Evolutionary conservation across 2,329 filamentous ascomycete species (phyloP).

Genomic region (Aspergillus latus): DNA sequence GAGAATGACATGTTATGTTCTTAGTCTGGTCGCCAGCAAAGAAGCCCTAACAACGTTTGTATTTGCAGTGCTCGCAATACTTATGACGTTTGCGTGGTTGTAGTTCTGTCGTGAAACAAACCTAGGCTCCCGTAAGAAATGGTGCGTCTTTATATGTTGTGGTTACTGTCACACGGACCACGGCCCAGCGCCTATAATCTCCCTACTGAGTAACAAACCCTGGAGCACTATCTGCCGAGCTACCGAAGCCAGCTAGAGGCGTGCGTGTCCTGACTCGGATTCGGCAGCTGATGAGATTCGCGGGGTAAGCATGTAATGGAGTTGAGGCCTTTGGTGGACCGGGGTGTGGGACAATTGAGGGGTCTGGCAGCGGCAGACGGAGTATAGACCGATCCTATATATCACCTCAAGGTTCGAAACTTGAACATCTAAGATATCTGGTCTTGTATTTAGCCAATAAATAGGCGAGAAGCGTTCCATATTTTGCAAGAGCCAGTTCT

Average conservation of each 20-base stretch:
- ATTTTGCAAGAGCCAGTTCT: too few species aligned
- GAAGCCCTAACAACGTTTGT: not conserved
- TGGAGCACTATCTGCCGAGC: not conserved
- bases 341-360: too few species aligned
- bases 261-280: not conserved
- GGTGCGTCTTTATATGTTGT: not conserved
- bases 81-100: not conserved
- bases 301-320: too few species aligned
- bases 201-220: not conserved
- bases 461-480: not conserved
- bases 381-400: too few species aligned
- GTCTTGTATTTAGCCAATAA: too few species aligned
- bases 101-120: not conserved
- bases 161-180: not conserved
- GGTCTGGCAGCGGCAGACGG: too few species aligned
- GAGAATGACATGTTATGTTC: slow-evolving; percentile 37
- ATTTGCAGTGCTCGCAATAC: too few species aligned
- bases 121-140: too few species aligned
- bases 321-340: too few species aligned
- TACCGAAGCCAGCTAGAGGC: not conserved
- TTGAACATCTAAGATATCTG: too few species aligned
- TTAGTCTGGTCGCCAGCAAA: not conserved
- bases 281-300: not conserved
- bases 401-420: too few species aligned
- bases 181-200: not conserved